Percentiles rank a stretch among this genome's conserved stretches.
phyloP scores from a whole-genome alignment of 78 protist genomes.

The Dictyostelium purpureum region DNA sequence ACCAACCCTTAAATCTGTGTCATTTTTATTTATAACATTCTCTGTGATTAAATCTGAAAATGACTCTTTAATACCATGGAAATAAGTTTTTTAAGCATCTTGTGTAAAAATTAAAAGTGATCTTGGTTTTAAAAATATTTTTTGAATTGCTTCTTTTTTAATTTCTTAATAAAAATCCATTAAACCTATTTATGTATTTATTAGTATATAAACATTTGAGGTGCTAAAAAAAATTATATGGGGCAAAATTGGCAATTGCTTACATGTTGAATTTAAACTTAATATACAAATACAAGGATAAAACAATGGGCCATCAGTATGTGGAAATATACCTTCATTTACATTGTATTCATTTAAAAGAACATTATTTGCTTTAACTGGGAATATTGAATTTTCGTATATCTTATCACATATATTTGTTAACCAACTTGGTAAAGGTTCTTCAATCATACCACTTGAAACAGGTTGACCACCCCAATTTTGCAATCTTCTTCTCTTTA shows the following conservation, averaged over 20 bases:
- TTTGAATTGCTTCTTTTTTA: conserved; percentile 3
- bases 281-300: conserved; percentile 32
- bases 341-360: conserved; percentile 49
- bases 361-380: conserved; percentile 64
- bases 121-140: conserved; percentile 19
- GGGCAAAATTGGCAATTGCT: not conserved
- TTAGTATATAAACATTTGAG: no score
- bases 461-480: conserved; percentile 80
- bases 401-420: not conserved
- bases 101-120: conserved; percentile 38
- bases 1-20: not conserved
- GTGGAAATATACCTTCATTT: conserved; percentile 75
- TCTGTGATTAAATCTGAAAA: conserved; percentile 36
- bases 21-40: conserved; percentile 24
- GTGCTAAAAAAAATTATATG: no score
- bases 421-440: conserved; percentile 57
- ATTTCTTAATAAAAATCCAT: conserved; percentile 51
- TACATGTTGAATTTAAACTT: conserved; percentile 24
- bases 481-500: conserved; percentile 72
- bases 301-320: conserved; percentile 75
- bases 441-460: conserved; percentile 48
- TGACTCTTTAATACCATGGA: conserved; percentile 53
- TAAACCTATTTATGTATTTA: not conserved
- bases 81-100: conserved; percentile 48
- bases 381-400: not conserved